Percentiles rank a stretch among this genome's conserved stretches.
phyloP scores from a whole-genome alignment of 192 early-diverging fungal species.

The Lobulomyces angularis region DNA sequence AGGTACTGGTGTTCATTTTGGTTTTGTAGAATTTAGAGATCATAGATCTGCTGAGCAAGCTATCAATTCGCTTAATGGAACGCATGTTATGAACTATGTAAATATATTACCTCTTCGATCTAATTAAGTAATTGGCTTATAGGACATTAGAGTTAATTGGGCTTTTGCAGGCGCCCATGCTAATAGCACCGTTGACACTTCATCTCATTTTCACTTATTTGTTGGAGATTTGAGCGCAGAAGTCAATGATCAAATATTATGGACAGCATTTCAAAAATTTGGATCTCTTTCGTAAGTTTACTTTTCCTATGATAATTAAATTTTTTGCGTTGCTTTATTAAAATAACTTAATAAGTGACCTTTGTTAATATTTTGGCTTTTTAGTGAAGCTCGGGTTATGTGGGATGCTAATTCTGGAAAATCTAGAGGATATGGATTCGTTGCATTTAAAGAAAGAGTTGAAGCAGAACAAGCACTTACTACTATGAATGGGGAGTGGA shows the following conservation, averaged over 20 bases:
- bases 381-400: conserved; percentile 84
- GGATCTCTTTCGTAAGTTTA: conserved; percentile 59
- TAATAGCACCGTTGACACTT: conserved; percentile 57
- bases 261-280: conserved; percentile 63
- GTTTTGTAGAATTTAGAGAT: conserved; percentile 74
- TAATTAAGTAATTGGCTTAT: background rate
- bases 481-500: conserved; percentile 79
- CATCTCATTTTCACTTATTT: conserved; percentile 75
- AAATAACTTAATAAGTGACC: too few species aligned
- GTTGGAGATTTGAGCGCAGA: conserved; percentile 88
- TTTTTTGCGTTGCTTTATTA: background rate
- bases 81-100: conserved; percentile 48
- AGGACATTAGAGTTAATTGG: conserved; percentile 63
- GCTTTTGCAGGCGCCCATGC: conserved; percentile 30
- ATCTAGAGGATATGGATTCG: conserved; percentile 85
- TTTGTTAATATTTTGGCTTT: background rate
- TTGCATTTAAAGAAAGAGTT: conserved; percentile 71
- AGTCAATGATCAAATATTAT: conserved; percentile 68
- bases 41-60: conserved; percentile 59
- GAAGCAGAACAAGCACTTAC: conserved; percentile 79
- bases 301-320: background rate
- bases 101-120: conserved; percentile 2
- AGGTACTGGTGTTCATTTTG: conserved; percentile 55
- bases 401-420: conserved; percentile 81
- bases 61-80: conserved; percentile 60